Base-by-base conservation (phyloP, 2,329 filamentous ascomycete species). In the Exophiala oligosperma region DNA sequence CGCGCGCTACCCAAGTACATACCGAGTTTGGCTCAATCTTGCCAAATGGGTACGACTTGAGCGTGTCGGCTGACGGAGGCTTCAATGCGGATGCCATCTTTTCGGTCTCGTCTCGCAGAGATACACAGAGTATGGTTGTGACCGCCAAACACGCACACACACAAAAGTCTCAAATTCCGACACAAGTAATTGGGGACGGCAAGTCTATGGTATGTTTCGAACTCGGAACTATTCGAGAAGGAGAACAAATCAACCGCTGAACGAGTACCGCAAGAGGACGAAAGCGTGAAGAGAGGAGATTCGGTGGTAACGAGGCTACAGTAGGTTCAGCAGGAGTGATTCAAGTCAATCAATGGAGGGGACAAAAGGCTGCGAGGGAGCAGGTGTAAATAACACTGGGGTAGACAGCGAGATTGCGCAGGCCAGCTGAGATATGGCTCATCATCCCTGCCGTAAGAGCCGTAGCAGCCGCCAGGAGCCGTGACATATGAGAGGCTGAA, bases 1-100 rank as follows among this genome's bases (percentile, higher is more conserved):
- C 17, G 17, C 2, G 40, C n/a, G 40, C 9, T 7, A 2, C 40
- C 1, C 17, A 17, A 17, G 17, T 14, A 61, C 61, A 21, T 63
- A 63, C 61, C 41, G 63, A 65, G 41, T 66, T 63, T 28, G 64
- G 64, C 44, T 66, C 64, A 37, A 66, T 66, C 55, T 66, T 66
- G 26, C 64, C 64, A 38, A 66, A 62, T 11, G 64, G 64, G 37
- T 65, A 65, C 9, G 47, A 49, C 53, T 47, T 59, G 28, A 61
- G 56, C 29, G 58, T 49, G 5, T 59, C 59, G 6, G 24, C 56
- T 12, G 59, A 56, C 21, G 62, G 62, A 28, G 62, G 62, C 47
- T 64, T 64, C 26, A 64, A 43, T 41, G 52, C 54, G 14, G 49
- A 26, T 44, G 56, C 52, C 32, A 51, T 40, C 21, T 37, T 17